phyloP scores from a whole-genome alignment of 164 flowering plant species.

The Vitis cinerea region DNA sequence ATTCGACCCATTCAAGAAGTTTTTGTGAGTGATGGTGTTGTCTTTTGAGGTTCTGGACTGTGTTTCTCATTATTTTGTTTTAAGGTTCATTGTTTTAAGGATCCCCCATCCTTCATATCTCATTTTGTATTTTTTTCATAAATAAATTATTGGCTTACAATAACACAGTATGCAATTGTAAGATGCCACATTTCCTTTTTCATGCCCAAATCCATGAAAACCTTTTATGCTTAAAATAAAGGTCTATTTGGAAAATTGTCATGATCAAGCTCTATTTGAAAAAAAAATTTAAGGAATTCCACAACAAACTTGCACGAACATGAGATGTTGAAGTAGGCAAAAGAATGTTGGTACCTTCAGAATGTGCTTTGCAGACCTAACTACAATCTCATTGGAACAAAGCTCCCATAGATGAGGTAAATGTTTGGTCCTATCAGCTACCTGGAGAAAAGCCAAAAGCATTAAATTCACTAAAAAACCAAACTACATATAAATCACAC shows the following conservation, averaged over 20 bases:
- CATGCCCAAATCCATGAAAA: too few relatives aligned
- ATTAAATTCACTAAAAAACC: not conserved
- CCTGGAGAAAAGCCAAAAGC: constrained; percentile 37
- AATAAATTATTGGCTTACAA: not conserved
- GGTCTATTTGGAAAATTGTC: too few relatives aligned
- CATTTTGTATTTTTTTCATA: too few relatives aligned
- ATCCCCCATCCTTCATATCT: too few relatives aligned
- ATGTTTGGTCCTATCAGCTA: constrained; percentile 80
- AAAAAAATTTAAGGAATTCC: too few relatives aligned
- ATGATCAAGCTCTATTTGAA: too few relatives aligned
- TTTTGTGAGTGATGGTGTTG: too few relatives aligned
- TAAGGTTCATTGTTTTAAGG: too few relatives aligned
- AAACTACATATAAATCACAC: not conserved
- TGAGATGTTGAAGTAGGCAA: not conserved
- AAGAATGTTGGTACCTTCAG: constrained; percentile 59
- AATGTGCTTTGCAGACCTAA: constrained; percentile 90
- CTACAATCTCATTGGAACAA: constrained; percentile 76
- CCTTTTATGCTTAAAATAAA: too few relatives aligned
- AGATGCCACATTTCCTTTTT: not conserved
- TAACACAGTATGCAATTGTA: not conserved
- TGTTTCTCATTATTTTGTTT: too few relatives aligned
- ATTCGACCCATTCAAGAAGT: too few relatives aligned
- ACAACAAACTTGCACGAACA: not conserved
- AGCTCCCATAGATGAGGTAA: constrained; percentile 95
- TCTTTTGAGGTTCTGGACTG: too few relatives aligned